Base-by-base conservation (phyloP, 2,329 filamentous ascomycete genomes). In the Mariannaea elegans region DNA sequence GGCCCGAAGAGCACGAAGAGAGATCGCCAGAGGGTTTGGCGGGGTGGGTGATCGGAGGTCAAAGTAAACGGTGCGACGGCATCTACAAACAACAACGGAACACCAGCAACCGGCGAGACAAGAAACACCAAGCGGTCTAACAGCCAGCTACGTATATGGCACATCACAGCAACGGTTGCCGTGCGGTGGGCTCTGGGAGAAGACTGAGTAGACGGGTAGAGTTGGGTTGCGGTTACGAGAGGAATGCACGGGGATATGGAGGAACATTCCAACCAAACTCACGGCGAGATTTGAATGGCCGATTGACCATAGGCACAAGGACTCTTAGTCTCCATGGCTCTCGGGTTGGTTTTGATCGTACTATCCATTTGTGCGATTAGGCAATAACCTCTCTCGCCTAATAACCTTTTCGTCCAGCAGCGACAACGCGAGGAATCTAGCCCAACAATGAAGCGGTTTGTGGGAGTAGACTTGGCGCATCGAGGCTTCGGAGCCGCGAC, bases 181-280 rank as follows among this genome's bases (percentile, higher is more conserved):
- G 48, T 46, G 55, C n/a, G 36, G 41, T 47, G 46, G 39, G 31
- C 27, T 52, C 34, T 32, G 47, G 18, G 34, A 34, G 42, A 27
- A 24, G 21, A 27, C 46, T 27, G 34, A 32, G 18, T 9, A 16
- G 12, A 16, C 27, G 8, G 36, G 24, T 56, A 51, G 51, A 56
- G 65, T 54, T 60, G 63, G 41, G 62, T 52, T 61, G 62, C 55
- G 54, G 59, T 57, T 45, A 48, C 36, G 66, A 56, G 63, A 69
- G 70, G 70, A 72, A 72, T 72, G 70, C 56, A 62, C 59, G 64
- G 62, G 66, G 59, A 68, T 64, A 66, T 68, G 67, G 64, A 61
- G 51, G 62, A 68, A 69, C 70, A 72, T 72, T 72, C 70, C 70
- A 72, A 65, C 36, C 24, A 56, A 27, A 44, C 23, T 41, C 24